Evolutionary conservation across 2,329 filamentous ascomycete species (phyloP), one percentile per base, ranked within the genome.

Genomic region (Moelleriella libera): DNA sequence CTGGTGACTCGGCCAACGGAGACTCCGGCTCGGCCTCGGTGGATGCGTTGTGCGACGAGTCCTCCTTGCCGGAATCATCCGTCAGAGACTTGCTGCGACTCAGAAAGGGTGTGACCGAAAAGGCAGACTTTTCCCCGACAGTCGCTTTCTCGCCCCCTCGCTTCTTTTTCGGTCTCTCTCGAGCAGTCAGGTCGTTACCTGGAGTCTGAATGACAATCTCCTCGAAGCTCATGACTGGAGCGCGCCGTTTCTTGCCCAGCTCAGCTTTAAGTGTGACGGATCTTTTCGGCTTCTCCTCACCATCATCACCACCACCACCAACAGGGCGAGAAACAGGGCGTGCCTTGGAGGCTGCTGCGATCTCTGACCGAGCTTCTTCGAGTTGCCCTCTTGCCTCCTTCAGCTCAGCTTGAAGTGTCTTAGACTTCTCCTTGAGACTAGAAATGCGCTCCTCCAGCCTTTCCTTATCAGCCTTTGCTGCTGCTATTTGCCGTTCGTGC

Each of bases 91-190:
- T 80, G 30, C 78, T 82, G 45, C 83, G 80, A 63, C 89, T 94
- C 51, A 97, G 71, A 69, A 94, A 96, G 0, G 90, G 90, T 0
- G 90, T 97, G 53, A 96, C 88, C 4, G 88, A 95, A 63, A 97
- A 96, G 3, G 76, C 82, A 0, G 89, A 96, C 63, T 95, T 96
- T 59, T 94, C 87, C 31, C 85, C 88, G 5, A 85, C 69, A 10
- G 58, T 47, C 1, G 65, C 55, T 48, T 79, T 67, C 1, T 80
- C 75, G 30, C 69, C 62, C 44, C 69, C 73, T 48, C 72, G 68
- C 60, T 80, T 82, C 63, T 82, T 84, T 50, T 65, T 55, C 34
- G 61, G 60, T 41, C 68, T 68, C 52, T 67, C 69, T 48, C 59
- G 55, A 46, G 64, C 59, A 49, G 66, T 51, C 45, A 69, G 60